Evolutionary conservation across 192 early-diverging fungal genomes (phyloP), one percentile per base, ranked within the genome.

Genomic region (Cetraspora pellucida): DNA sequence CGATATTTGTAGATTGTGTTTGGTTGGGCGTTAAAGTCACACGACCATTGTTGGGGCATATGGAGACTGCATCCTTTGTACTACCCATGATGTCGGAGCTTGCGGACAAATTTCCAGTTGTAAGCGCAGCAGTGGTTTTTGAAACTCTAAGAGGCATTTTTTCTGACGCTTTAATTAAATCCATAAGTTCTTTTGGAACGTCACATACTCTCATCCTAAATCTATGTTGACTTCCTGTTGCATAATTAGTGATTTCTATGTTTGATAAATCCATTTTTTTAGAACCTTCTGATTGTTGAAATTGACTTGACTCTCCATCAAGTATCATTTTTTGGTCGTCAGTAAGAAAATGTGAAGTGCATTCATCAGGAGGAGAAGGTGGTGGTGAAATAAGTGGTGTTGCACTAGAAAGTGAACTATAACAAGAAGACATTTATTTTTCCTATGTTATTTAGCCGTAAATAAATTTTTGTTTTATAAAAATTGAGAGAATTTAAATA

Each of bases 371-470:
- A 28, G 63, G 63, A 44, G 63, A 65, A 37, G 31, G 63, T n/a
- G 63, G 63, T 19, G 63, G 63, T 43, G 63, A 65, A 37, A 65
- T 65, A 43, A 19, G 31, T 65, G 31, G 17, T 37, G 31, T 65
- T 9, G 27, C 6, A 65, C n/a, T 37, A 8, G 63, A 65, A 44
- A 14, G 4, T 10, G 23, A 27, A 21, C 14, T 60, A 43, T n/a
- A 37, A 9, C 31, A 30, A 19, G 63, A 44, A 5, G 63, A 65
- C 63, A 65, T 65, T 30, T 30, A n/a, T 44, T 37, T 65, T 65
- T 37, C 37, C 37, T 37, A n/a, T 37, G 37, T 37, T 37, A 6
- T 37, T n/a, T n/a, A n/a, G n/a, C n/a, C n/a, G n/a, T n/a, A n/a
- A n/a, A n/a, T n/a, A n/a, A n/a, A 28, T 59, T 59, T 59, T 59